Conservation (phyloP, 306 rosid species). For the Senna tora region DNA sequence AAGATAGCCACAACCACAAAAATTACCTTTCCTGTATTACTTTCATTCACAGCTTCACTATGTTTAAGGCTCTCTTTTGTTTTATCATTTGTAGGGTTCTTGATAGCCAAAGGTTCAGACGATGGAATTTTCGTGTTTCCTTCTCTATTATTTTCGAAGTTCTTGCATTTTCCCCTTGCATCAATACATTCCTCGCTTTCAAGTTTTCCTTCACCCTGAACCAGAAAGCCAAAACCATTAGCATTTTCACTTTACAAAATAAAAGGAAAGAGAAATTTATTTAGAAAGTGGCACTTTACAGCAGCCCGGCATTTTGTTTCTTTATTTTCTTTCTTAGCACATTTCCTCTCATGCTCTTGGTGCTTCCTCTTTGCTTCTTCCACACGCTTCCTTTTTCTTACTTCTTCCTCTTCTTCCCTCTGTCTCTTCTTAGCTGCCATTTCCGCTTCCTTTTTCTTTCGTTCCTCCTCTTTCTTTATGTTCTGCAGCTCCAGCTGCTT, state of each 20-base stretch:
- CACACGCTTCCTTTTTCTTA: conserved; percentile 70
- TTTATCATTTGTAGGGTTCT: conserved; percentile 40
- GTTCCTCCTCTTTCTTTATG: conserved; percentile 74
- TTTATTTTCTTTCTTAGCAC: conserved; percentile 59
- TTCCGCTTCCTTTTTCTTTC: conserved; percentile 72
- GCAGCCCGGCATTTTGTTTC: conserved; percentile 43
- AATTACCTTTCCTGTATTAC: conserved; percentile 52
- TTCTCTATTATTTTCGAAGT: conserved; percentile 41
- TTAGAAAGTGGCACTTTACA: conserved; percentile 45
- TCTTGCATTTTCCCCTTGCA: conserved; percentile 41
- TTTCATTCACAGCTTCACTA: conserved; percentile 35
- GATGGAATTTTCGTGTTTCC: conserved; percentile 39
- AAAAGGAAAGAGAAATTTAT: conserved; percentile 18
- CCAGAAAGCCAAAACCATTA: conserved; percentile 39
- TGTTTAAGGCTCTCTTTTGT: conserved; percentile 42
- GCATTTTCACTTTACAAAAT: conserved; percentile 27
- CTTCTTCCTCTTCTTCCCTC: conserved; percentile 86
- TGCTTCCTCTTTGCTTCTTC: conserved; percentile 65
- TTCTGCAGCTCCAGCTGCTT: conserved; percentile 70
- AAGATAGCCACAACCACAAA: conserved; percentile 21
- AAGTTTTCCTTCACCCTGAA: conserved; percentile 59
- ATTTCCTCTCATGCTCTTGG: conserved; percentile 60
- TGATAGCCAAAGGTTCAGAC: conserved; percentile 39
- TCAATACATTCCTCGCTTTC: conserved; percentile 50
- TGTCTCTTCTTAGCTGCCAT: conserved; percentile 82